phyloP scores from a whole-genome alignment of 2,329 filamentous ascomycete species.

The Polytolypa hystricis region DNA sequence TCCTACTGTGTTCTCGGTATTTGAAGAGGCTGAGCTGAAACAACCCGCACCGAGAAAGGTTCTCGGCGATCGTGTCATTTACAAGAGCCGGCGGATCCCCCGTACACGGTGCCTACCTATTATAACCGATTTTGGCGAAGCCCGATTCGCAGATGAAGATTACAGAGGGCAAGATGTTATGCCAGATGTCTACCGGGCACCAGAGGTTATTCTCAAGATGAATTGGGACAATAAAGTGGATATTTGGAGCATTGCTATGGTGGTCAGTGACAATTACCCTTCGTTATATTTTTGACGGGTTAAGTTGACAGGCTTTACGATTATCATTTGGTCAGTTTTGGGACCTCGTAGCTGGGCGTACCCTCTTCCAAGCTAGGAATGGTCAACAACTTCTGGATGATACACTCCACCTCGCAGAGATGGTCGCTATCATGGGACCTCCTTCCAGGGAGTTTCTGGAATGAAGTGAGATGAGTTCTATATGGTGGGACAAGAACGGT shows the following conservation, averaged over 20 bases:
- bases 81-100: conserved; percentile 7
- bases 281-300: background rate
- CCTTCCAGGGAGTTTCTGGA: conserved; percentile 4
- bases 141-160: conserved; percentile 1
- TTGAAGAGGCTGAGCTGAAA: conserved; percentile 9
- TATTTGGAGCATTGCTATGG: conserved; percentile 16
- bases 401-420: conserved; percentile 5
- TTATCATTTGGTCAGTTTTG: conserved; percentile 4
- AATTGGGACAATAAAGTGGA: conserved; percentile 15
- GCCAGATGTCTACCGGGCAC: conserved; percentile 16
- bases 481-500: conserved; percentile 5
- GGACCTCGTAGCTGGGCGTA: conserved; percentile 4
- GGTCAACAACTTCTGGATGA: conserved; percentile 3
- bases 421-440: conserved; percentile 6
- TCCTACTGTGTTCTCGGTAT: conserved; percentile 5
- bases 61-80: conserved; percentile 9
- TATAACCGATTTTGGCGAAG: conserved; percentile 9
- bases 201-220: conserved; percentile 17
- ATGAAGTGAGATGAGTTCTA: conserved; percentile 3
- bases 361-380: conserved; percentile 5
- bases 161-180: conserved; percentile 9
- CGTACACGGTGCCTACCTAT: conserved; percentile 1
- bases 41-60: conserved; percentile 8
- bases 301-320: background rate
- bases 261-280: conserved; percentile 11